Percentiles rank a stretch among this genome's conserved stretches.
Evolutionary conservation across 352 stramenopile species (phyloP).

Genomic region (Paralagenidium karlingii): DNA sequence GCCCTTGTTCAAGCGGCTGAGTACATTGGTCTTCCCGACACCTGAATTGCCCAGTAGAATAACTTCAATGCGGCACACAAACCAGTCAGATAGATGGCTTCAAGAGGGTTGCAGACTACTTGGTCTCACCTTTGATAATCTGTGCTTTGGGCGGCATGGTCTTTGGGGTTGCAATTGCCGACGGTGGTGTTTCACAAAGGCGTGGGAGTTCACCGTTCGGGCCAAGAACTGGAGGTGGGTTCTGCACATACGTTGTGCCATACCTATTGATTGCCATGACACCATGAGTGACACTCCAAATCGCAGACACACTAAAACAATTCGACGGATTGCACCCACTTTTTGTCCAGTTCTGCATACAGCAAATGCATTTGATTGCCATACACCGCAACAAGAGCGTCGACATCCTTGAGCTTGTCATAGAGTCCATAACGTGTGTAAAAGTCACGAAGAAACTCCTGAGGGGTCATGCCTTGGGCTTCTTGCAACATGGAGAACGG

Average conservation of each 20-base stretch:
- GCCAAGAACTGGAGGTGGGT: slow-evolving; percentile 28
- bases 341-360: slow-evolving; percentile 56
- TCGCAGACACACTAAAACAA: background rate
- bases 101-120: background rate
- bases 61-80: slow-evolving; percentile 14
- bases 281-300: background rate
- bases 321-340: no score
- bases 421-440: slow-evolving; percentile 45
- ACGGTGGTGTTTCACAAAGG: background rate
- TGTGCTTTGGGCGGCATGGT: slow-evolving; percentile 18
- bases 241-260: slow-evolving; percentile 30
- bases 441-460: slow-evolving; percentile 60
- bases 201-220: no score
- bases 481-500: slow-evolving; percentile 40
- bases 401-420: slow-evolving; percentile 60
- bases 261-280: slow-evolving; percentile 18
- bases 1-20: slow-evolving; percentile 65
- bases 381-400: slow-evolving; percentile 37
- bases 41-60: slow-evolving; percentile 76
- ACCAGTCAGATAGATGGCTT: slow-evolving; percentile 2
- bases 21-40: slow-evolving; percentile 79
- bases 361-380: slow-evolving; percentile 34
- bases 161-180: slow-evolving; percentile 3
- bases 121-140: slow-evolving; percentile 50
- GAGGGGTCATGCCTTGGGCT: slow-evolving; percentile 26